Base-by-base conservation (phyloP, 2,329 filamentous ascomycete species). In the Pezicula radicicola region DNA sequence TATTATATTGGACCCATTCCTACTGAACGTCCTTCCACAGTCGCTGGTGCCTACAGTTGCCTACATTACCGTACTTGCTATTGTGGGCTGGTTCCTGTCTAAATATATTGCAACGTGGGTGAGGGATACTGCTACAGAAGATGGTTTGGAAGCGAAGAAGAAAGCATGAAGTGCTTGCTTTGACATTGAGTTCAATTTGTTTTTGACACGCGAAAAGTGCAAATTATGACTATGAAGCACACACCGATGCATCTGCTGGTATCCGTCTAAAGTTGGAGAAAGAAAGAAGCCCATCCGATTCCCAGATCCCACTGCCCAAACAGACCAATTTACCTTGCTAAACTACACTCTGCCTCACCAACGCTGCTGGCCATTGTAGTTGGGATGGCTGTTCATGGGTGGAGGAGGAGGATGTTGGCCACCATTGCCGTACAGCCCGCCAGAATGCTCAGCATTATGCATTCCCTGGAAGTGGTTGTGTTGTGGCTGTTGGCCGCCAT, bases 1-100 rank as follows among this genome's bases (percentile, higher is more conserved):
- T 61, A 70, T 85, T 68, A 88, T 97, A 62, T 81, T 99, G 21
- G 94, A 97, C 68, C 91, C 91, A 0, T 97, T 87, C 65, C 55
- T 95, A 39, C 72, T 86, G 63, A 94, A 95, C 72, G 65, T 91
- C 15, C 77, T 97, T 48, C 94, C 94, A 12, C 77, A 76, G 48
- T 96, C 91, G 4, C 74, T 97, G 15, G 63, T 88, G 19, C 85
- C 89, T 18, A 93, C 88, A 2, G 82, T 81, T 12, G 73, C 72
- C 35, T 96, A 91, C 69, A 77, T 95, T 49, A 62, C 78, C 4
- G 59, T 80, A 3, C 78, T 96, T 49, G 82, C 83, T 13, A 56
- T 67, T 49, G 59, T 60, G n/a, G 61, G 63, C 42, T 66, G 62
- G 60, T 58, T 55, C 48, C 33, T 67, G 12, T 56, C 66, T 5